Evolutionary conservation across 441 rosid species (phyloP).

Genomic region (Aleurites moluccanus): DNA sequence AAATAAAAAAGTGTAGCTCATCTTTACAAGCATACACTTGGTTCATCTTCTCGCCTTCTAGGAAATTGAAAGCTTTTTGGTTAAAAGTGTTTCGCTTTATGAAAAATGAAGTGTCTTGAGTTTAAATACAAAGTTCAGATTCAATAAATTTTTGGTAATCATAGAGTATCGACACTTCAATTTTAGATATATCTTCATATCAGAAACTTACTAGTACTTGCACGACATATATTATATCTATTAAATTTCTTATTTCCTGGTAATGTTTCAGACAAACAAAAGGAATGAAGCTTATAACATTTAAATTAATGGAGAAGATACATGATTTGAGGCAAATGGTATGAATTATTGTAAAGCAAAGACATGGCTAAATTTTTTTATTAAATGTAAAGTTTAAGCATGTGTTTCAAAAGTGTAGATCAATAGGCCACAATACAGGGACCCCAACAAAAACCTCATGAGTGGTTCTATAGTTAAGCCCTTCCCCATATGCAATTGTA

Average conservation of each 20-base stretch:
- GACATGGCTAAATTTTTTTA: background rate
- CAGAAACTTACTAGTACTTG: no score
- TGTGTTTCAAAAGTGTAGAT: slow-evolving; percentile 28
- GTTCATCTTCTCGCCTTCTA: no score
- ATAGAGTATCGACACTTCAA: no score
- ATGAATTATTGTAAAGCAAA: slow-evolving; percentile 27
- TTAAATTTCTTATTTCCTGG: no score
- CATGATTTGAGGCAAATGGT: slow-evolving; percentile 20
- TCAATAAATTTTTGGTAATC: no score
- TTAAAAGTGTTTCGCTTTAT: no score
- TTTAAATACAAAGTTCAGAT: no score
- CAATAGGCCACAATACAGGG: slow-evolving; percentile 3
- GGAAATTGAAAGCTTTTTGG: no score
- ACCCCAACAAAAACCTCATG: slow-evolving; percentile 13
- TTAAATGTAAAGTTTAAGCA: slow-evolving; percentile 31
- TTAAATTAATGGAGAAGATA: slow-evolving; percentile 8
- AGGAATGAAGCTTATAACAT: background rate
- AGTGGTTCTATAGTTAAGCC: slow-evolving; percentile 5
- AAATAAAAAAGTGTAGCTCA: background rate
- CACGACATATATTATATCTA: no score
- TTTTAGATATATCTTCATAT: no score
- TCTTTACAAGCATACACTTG: no score
- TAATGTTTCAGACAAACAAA: background rate
- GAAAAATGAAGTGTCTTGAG: no score
- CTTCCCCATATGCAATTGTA: background rate